A percentile compares a stretch with the other conserved stretches of the same genome.
These are phyloP conservation scores for Bipolaris cookei DNA, from an alignment of 2,329 filamentous ascomycete species.

Conservation along the genomic window DNA sequence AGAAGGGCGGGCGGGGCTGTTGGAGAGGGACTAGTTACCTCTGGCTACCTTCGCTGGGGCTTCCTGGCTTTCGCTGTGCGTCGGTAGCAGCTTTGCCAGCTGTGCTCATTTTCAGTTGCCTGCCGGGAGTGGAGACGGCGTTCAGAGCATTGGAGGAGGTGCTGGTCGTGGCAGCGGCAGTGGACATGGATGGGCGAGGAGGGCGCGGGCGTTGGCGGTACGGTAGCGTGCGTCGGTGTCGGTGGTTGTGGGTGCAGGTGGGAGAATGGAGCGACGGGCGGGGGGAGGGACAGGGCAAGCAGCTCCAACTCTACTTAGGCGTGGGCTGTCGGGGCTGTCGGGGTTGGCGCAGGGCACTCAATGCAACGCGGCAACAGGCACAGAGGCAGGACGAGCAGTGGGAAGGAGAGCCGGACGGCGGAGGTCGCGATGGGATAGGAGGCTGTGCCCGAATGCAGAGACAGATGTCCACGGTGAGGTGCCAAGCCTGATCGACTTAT, in stretches of 20 bases:
- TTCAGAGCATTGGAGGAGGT: conserved; percentile 46
- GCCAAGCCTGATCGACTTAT: conserved; percentile 33
- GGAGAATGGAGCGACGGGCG: conserved; percentile 25
- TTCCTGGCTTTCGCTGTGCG: conserved; percentile 61
- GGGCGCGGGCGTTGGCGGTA: conserved; percentile 19
- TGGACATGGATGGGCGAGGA: conserved; percentile 41
- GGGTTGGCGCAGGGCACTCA: conserved; percentile 27
- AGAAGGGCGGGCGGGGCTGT: neutral
- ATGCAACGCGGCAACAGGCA: conserved; percentile 19
- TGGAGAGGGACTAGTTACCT: conserved; percentile 54
- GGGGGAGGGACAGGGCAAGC: conserved; percentile 19
- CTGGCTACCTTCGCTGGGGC: conserved; percentile 61
- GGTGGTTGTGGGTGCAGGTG: conserved; percentile 6
- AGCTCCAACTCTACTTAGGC: conserved; percentile 17
- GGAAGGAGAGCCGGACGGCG: conserved; percentile 28
- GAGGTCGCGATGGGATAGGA: conserved; percentile 26
- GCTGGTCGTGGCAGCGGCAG: conserved; percentile 38
- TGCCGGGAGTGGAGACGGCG: conserved; percentile 45
- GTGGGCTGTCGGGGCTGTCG: conserved; percentile 24
- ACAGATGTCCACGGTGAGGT: conserved; percentile 26
- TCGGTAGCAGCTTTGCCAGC: conserved; percentile 58
- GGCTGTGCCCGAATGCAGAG: conserved; percentile 31
- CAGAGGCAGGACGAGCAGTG: neutral
- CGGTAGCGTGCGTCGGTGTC: conserved; percentile 15
- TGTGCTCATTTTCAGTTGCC: conserved; percentile 58